Conservation (phyloP, 2,329 filamentous ascomycete species). For the Fonsecaea monophora region DNA sequence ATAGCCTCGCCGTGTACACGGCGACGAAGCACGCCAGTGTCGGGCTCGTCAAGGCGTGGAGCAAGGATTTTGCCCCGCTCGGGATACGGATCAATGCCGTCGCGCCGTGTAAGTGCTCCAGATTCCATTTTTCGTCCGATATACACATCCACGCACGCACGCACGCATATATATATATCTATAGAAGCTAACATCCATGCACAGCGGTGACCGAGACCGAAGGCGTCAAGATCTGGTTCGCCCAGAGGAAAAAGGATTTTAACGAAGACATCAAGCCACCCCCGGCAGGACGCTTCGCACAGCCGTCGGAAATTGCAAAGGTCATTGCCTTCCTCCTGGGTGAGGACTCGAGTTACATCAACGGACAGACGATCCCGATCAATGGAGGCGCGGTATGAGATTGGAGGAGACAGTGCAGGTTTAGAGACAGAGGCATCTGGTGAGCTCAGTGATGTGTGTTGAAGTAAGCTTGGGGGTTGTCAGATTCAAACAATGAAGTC, state of each 20-base stretch:
- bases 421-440: neutral
- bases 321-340: constrained; percentile 4
- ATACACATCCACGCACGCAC: too few relatives aligned
- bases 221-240: neutral
- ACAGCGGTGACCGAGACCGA: constrained; percentile 4
- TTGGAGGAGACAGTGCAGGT: too few relatives aligned
- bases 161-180: too few relatives aligned
- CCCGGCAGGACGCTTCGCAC: neutral
- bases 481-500: too few relatives aligned
- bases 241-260: constrained; percentile 8
- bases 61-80: constrained; percentile 43
- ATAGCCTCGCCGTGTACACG: constrained; percentile 51
- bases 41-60: constrained; percentile 50
- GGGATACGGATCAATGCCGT: constrained; percentile 48
- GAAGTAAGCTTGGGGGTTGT: neutral
- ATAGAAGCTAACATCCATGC: neutral
- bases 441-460: too few relatives aligned
- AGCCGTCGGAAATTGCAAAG: constrained; percentile 5
- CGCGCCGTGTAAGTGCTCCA: constrained; percentile 11
- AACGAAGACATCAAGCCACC: neutral
- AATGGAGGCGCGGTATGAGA: neutral
- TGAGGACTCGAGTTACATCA: constrained; percentile 6
- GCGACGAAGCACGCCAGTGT: constrained; percentile 52
- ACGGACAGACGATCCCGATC: constrained; percentile 7
- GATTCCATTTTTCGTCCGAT: too few relatives aligned